Evolutionary conservation across 345 rosid species (phyloP), one percentile per base, ranked within the genome.

Genomic region (Eucalyptus curtisii): DNA sequence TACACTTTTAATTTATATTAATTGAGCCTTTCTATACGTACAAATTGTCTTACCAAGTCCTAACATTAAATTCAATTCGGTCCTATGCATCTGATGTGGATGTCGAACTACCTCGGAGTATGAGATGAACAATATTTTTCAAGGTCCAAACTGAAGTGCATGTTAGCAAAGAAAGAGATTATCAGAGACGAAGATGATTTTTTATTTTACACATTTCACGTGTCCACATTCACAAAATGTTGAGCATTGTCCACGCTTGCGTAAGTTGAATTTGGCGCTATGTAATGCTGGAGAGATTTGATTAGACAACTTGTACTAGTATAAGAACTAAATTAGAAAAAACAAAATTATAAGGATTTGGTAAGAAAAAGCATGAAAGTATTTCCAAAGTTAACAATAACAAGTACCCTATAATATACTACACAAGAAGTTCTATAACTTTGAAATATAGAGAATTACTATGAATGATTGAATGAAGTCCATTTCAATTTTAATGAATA

Each of bases 241-340:
- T 57, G 66, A 0, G 3, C 0, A 57, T 57, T 0, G n/a, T 57
- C n/a, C n/a, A 57, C 66, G n/a, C n/a, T 0, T 25, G 66, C 0
- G 13, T 57, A 25, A 27, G 66, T 57, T 57, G n/a, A 57, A 57
- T 57, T 57, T 57, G 66, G 66, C n/a, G n/a, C 66, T 25, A 57
- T 57, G 13, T 57, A 25, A 57, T 57, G 13, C 3, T 25, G 7
- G 66, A 25, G 66, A 27, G 0, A 10, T 57, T 57, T 57, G 66
- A 25, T 57, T 5, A 57, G 30, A 57, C 0, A 25, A 57, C 66
- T 57, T 57, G 7, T 57, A 0, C 66, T 57, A 57, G 0, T 5
- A 57, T 0, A 55, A 24, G n/a, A 57, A 57, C 15, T 2, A 25
- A 57, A 59, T 25, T 59, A 59, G 66, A 59, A 27, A 57, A 59